Conservation (phyloP, 2,329 filamentous ascomycete species). For the Fusarium dimerum region DNA sequence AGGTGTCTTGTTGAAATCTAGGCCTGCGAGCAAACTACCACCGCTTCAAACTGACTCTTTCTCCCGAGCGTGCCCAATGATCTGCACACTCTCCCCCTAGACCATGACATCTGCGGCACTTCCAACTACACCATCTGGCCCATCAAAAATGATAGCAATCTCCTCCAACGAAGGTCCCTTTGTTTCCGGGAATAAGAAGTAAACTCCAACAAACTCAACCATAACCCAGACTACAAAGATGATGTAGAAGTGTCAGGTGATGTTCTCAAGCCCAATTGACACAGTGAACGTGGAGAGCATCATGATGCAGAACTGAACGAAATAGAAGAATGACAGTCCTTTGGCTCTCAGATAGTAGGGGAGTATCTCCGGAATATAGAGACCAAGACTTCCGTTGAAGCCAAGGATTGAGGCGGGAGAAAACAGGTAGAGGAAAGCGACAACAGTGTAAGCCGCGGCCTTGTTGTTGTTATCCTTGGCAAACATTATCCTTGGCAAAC, state of each 20-base stretch:
- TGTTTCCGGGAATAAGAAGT: conserved; percentile 3
- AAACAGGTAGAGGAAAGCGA: conserved; percentile 37
- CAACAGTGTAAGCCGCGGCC: conserved; percentile 23
- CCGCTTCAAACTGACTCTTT: too few species aligned
- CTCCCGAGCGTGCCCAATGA: too few species aligned
- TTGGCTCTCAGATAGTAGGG: conserved; percentile 31
- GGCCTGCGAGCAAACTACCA: too few species aligned
- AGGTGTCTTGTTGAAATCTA: too few species aligned
- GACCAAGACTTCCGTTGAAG: conserved; percentile 10
- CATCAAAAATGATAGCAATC: conserved; percentile 3
- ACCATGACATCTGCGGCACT: too few species aligned
- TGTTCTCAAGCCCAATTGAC: conserved; percentile 1
- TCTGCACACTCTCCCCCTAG: too few species aligned
- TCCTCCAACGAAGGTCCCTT: conserved; percentile 6
- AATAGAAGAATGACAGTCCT: not conserved
- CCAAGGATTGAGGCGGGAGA: conserved; percentile 21
- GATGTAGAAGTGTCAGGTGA: conserved; percentile 3
- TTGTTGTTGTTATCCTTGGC: conserved; percentile 14
- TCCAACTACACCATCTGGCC: not conserved
- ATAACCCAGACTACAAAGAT: conserved; percentile 5
- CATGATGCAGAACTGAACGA: too few species aligned
- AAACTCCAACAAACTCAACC: conserved; percentile 1
- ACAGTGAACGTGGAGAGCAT: not conserved
- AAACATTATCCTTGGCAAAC: conserved; percentile 16
- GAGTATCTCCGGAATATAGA: conserved; percentile 36